Percentiles rank a stretch among this genome's conserved stretches.
These are phyloP conservation scores for Globisporangium emineosum DNA, from an alignment of 352 stramenopile species.

Conservation along the genomic window DNA sequence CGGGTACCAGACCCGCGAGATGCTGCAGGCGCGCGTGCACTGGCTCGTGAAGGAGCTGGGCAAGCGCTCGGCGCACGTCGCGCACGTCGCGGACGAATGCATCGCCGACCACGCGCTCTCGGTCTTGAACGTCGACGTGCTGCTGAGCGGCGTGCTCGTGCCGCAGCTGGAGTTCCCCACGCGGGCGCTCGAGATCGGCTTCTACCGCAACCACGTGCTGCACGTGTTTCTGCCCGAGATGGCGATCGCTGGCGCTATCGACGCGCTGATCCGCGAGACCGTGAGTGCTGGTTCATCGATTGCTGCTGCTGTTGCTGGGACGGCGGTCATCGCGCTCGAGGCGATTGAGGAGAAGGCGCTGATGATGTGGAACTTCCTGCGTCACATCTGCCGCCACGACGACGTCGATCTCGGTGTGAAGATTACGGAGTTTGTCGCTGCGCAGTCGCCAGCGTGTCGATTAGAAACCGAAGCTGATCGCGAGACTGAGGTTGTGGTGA, in stretches of 20 bases:
- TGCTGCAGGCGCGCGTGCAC: slow-evolving; percentile 44
- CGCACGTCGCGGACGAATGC: slow-evolving; percentile 51
- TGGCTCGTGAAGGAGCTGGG: slow-evolving; percentile 64
- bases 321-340: slow-evolving; percentile 21
- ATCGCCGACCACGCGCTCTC: slow-evolving; percentile 59
- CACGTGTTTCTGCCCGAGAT: slow-evolving; percentile 81
- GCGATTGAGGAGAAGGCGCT: slow-evolving; percentile 37
- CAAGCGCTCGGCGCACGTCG: slow-evolving; percentile 43
- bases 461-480: too few relatives aligned
- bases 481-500: slow-evolving; percentile 13
- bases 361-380: slow-evolving; percentile 60
- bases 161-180: slow-evolving; percentile 57
- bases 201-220: slow-evolving; percentile 85
- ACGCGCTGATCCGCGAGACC: slow-evolving; percentile 30
- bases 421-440: slow-evolving; percentile 31
- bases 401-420: slow-evolving; percentile 36
- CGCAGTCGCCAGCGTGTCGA: slow-evolving; percentile 15
- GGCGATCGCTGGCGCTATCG: slow-evolving; percentile 56
- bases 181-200: slow-evolving; percentile 68
- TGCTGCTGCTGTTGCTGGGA: slow-evolving; percentile 6
- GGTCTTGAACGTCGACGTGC: slow-evolving; percentile 52
- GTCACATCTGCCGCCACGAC: slow-evolving; percentile 66
- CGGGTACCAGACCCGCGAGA: slow-evolving; percentile 48
- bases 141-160: slow-evolving; percentile 35
- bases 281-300: too few relatives aligned